Evolutionary conservation across 176 grass and related monocot genomes (phyloP), one percentile per base, ranked within the genome.

Genomic region (Carex scoparia): DNA sequence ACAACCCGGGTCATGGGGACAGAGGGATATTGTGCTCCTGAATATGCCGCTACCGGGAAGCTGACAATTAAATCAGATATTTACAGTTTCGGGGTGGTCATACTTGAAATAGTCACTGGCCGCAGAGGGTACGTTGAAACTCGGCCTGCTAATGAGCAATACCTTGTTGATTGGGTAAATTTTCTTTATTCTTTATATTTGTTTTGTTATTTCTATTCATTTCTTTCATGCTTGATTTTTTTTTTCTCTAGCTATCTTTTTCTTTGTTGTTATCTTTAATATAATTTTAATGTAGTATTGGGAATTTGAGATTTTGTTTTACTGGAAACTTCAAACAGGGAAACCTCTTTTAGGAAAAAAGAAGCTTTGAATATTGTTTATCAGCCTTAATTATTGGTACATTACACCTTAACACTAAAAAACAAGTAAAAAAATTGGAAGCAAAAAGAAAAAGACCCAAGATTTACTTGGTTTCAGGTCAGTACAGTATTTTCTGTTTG

Each of bases 61-160:
- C 88, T 97, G 69, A 97, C 88, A 3, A 55, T 86, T 38, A 97
- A 97, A 19, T 94, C 91, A 4, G 94, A 93, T 80, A 86, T 96
- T 69, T 96, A 96, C 80, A 96, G 94, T 86, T 96, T 96, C 42
- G 94, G 94, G 68, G 93, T 95, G 61, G 89, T 92, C 15, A 90
- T 95, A 81, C 88, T 95, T 57, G 93, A 95, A 84, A 57, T 91
- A 75, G 85, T 92, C 86, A 95, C 93, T n/a, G 93, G 93, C 28
- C 84, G 91, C 85, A 95, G 87, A 64, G 85, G 90, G 8, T 79
- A 40, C 38, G 38, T 87, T 70, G 93, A 95, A 64, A 84, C 38
- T 72, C 82, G 61, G 9, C 87, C 90, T 84, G 78, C 86, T 65
- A 88, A 82, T 62, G 88, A 95, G 85, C 89, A 91, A 63, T 79